Evolutionary conservation across 495 filamentous ascomycete species (phyloP).

Genomic region (Podospora bellae-mahoneyi): DNA sequence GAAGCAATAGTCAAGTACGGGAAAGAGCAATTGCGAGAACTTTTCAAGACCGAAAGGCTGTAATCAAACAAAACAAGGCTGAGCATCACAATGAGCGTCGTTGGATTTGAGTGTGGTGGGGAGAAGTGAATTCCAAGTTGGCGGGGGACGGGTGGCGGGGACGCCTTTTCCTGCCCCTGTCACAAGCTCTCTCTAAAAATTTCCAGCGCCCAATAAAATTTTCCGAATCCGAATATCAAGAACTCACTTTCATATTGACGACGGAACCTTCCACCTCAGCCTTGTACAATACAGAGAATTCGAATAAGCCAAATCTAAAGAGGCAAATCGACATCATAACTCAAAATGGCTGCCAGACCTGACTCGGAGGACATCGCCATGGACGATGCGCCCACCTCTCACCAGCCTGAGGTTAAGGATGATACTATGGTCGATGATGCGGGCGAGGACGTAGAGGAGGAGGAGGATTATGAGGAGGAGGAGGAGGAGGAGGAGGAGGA

Average conservation of each 20-base stretch:
- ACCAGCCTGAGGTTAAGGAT: slow-evolving; percentile 40
- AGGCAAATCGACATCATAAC: slow-evolving; percentile 33
- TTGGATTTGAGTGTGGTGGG: slow-evolving; percentile 1
- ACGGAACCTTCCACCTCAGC: slow-evolving; percentile 13
- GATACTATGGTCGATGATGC: slow-evolving; percentile 36
- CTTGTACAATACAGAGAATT: neutral
- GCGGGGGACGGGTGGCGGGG: slow-evolving; percentile 9
- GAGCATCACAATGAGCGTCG: neutral
- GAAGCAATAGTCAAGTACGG: neutral
- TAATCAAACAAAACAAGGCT: neutral
- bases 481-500: slow-evolving; percentile 32
- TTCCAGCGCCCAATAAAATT: slow-evolving; percentile 23
- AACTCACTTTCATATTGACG: slow-evolving; percentile 3
- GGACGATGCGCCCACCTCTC: slow-evolving; percentile 48
- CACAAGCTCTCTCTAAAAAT: neutral
- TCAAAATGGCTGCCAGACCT: slow-evolving; percentile 17
- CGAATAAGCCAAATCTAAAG: neutral
- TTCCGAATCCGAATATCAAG: slow-evolving; percentile 16
- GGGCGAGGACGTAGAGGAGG: slow-evolving; percentile 16
- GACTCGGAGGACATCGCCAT: slow-evolving; percentile 47
- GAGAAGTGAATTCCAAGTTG: neutral
- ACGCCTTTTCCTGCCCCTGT: neutral
- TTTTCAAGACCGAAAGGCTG: neutral
- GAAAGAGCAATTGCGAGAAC: neutral
- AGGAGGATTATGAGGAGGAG: slow-evolving; percentile 34